phyloP scores from a whole-genome alignment of 805 yeast genomes.

The Ogataea populi-albae region DNA sequence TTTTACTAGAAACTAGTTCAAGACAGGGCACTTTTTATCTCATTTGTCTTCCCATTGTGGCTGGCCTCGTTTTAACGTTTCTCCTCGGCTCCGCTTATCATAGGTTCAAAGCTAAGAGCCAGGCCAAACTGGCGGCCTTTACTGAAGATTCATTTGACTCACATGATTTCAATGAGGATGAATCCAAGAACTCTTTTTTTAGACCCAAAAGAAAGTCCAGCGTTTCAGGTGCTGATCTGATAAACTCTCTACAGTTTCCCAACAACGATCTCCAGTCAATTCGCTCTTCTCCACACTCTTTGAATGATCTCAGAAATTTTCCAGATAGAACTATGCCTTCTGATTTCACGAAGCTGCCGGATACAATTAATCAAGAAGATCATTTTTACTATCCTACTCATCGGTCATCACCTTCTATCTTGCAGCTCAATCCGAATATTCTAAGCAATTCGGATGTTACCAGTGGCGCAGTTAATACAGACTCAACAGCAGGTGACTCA shows the following conservation, averaged over 20 bases:
- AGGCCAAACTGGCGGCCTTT: constrained; percentile 18
- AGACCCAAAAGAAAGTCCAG: constrained; percentile 2
- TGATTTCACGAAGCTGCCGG: constrained; percentile 4
- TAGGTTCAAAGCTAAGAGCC: constrained; percentile 22
- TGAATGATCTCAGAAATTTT: constrained; percentile 4
- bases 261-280: constrained; percentile 3
- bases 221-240: not conserved
- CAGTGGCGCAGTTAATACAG: not conserved
- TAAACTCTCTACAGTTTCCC: constrained; percentile 1
- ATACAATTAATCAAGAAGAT: not conserved
- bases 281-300: constrained; percentile 1
- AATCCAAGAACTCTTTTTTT: constrained; percentile 6
- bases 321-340: constrained; percentile 2
- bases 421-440: constrained; percentile 6
- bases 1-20: constrained; percentile 16
- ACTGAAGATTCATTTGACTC: constrained; percentile 17
- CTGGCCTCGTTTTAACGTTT: constrained; percentile 21
- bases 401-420: constrained; percentile 1
- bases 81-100: constrained; percentile 19
- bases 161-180: constrained; percentile 7
- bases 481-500: not conserved
- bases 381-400: not conserved
- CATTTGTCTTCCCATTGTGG: constrained; percentile 28
- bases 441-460: not conserved
- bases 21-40: constrained; percentile 29